A percentile compares a stretch with the other conserved stretches of the same genome.
Conservation (phyloP, 2,329 filamentous ascomycete genomes). For the Hypocreales sp. region DNA sequence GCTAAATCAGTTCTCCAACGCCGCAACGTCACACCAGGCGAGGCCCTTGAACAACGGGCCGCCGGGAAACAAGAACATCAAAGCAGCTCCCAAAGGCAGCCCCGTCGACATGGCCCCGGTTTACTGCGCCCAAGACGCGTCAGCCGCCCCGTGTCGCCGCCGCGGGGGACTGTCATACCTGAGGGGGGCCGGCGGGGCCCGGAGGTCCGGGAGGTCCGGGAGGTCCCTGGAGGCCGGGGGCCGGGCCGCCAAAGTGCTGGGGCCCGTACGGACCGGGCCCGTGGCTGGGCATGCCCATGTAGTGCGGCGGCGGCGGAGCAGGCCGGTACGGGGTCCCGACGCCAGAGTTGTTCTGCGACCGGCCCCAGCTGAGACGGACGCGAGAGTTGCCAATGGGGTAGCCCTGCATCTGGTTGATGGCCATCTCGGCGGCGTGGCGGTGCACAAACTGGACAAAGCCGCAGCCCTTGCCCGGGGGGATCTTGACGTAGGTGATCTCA, state of each 20-base stretch:
- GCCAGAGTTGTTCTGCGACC: conserved; percentile 97
- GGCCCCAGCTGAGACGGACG: conserved; percentile 92
- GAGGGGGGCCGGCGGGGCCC: conserved; percentile 20
- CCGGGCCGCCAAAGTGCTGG: conserved; percentile 17
- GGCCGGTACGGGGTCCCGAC: conserved; percentile 95
- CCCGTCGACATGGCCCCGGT: too few relatives aligned
- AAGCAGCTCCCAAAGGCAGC: neutral
- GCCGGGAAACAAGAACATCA: conserved; percentile 8
- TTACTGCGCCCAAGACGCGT: conserved; percentile 4
- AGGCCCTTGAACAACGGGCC: conserved; percentile 6
- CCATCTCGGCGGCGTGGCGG: conserved; percentile 97
- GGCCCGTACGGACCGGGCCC: conserved; percentile 26
- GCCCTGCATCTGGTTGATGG: conserved; percentile 99
- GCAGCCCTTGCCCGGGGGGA: conserved; percentile 95
- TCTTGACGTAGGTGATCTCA: conserved; percentile 99
- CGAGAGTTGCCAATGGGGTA: conserved; percentile 98
- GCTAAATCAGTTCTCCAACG: conserved; percentile 15
- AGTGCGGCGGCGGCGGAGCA: conserved; percentile 53
- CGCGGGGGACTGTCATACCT: conserved; percentile 21
- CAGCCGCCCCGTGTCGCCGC: neutral
- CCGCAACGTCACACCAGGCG: conserved; percentile 11
- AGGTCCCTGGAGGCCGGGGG: conserved; percentile 20
- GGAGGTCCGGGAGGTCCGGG: conserved; percentile 21
- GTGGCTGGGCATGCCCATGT: conserved; percentile 32
- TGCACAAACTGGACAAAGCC: conserved; percentile 99